Percentiles rank a stretch among this genome's conserved stretches.
These are phyloP conservation scores for Rhododendron molle DNA, from an alignment of 148 eudicot species.

Conservation along the genomic window DNA sequence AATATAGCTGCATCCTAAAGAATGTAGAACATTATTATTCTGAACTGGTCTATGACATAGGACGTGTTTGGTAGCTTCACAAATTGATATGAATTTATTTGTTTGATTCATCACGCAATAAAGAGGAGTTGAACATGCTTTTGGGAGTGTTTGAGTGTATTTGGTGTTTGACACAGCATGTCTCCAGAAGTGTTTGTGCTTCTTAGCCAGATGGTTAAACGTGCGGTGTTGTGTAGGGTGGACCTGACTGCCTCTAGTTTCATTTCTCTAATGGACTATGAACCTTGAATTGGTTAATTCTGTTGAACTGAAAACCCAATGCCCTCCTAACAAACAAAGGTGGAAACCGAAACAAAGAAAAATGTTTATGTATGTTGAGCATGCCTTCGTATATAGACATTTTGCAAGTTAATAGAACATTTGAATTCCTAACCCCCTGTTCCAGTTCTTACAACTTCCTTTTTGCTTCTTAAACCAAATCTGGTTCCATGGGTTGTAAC, in stretches of 20 bases:
- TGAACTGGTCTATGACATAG: background rate
- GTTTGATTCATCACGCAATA: background rate
- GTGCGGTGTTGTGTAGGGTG: background rate
- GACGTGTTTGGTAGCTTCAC: background rate
- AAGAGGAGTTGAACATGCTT: background rate
- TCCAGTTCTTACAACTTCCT: background rate
- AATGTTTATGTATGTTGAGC: background rate
- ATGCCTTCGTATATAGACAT: background rate
- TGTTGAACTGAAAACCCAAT: background rate
- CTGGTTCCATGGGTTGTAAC: background rate
- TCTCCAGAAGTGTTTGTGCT: background rate
- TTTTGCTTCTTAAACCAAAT: background rate
- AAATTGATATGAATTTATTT: no score
- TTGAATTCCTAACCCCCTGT: no score
- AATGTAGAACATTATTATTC: background rate
- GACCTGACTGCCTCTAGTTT: background rate
- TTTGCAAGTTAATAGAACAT: background rate
- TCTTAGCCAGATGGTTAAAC: background rate
- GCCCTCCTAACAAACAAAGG: background rate
- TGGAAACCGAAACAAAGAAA: background rate
- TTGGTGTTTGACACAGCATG: background rate
- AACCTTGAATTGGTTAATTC: background rate
- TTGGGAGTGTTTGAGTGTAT: background rate
- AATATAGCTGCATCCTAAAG: background rate
- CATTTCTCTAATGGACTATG: background rate